phyloP scores from a whole-genome alignment of 2,329 filamentous ascomycete species.

The Aaosphaeria arxii region DNA sequence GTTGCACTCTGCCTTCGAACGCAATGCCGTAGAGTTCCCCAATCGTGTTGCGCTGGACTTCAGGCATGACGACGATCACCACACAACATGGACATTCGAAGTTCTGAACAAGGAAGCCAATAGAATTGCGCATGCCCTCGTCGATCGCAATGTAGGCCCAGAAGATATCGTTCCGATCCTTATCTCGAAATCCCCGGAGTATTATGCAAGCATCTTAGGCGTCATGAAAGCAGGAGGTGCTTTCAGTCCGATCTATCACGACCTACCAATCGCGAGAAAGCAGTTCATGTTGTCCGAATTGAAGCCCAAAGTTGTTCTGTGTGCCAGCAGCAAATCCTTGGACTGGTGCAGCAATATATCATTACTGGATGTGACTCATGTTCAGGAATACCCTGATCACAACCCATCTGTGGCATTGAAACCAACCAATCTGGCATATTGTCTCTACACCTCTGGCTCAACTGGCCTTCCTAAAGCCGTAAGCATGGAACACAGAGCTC shows the following conservation, averaged over 20 bases:
- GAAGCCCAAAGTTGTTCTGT: slow-evolving; percentile 26
- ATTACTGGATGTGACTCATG: slow-evolving; percentile 15
- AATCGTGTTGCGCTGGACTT: slow-evolving; percentile 38
- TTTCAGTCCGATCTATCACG: slow-evolving; percentile 36
- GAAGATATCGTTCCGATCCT: slow-evolving; percentile 37
- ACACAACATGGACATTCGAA: slow-evolving; percentile 32
- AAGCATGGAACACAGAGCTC: slow-evolving; percentile 40
- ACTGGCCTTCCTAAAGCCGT: slow-evolving; percentile 45
- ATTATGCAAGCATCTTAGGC: slow-evolving; percentile 37
- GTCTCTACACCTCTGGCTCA: slow-evolving; percentile 44
- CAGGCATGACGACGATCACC: slow-evolving; percentile 23
- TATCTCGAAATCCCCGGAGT: slow-evolving; percentile 31
- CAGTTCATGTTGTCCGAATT: slow-evolving; percentile 34
- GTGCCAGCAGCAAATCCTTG: slow-evolving; percentile 1
- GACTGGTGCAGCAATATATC: slow-evolving; percentile 7
- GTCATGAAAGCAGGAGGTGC: slow-evolving; percentile 40
- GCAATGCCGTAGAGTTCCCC: slow-evolving; percentile 25
- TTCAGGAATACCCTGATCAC: slow-evolving; percentile 6
- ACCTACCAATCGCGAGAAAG: slow-evolving; percentile 33
- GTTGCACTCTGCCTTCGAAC: slow-evolving; percentile 40
- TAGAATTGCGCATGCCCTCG: slow-evolving; percentile 27
- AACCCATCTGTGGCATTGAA: slow-evolving; percentile 28
- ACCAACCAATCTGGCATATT: slow-evolving; percentile 37
- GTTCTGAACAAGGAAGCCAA: slow-evolving; percentile 30
- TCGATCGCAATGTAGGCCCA: slow-evolving; percentile 14